Evolutionary conservation across 257 asterid species (phyloP), one percentile per base, ranked within the genome.

Genomic region (Euphrasia confusa): DNA sequence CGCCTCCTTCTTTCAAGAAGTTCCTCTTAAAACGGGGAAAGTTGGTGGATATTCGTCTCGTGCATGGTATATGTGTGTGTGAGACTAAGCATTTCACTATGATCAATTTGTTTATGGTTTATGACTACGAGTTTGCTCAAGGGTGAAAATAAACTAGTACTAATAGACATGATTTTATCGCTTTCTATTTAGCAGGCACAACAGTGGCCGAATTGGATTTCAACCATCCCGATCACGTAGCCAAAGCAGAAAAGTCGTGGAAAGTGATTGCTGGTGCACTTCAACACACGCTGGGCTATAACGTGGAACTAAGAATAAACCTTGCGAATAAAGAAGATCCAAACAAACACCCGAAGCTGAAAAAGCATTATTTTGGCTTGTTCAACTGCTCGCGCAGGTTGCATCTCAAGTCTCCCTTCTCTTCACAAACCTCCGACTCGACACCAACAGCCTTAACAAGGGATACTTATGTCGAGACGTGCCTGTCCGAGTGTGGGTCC

Each of bases 231-330:
- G 79, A 87, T 56, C 68, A 85, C 39, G 85, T 81, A 17, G 73
- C 82, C 0, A 87, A 80, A 77, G 97, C 97, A 2, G 97, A 89
- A 74, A 85, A 82, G 54, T 81, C 85, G 1, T 89, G 97, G 99
- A 89, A 93, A 76, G 71, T 64, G 63, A 89, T 89, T 21, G 94
- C 99, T 1, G 78, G 82, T 55, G 85, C 90, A 11, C 90, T 93
- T 61, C 97, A 93, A 69, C 75, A 60, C n/a, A 68, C 77, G 27
- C 78, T 93, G 21, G 90, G 89, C 42, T 76, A 79, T 69, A 89
- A 83, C 53, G 85, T 93, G 44, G 96, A 93, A 69, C 81, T 89
- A 72, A 80, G 95, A 65, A 79, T 85, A 74, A 74, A 79, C 53
- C 81, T 78, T 40, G 63, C 74, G 35, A 32, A 58, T 5, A 66